Conservation (phyloP, 106 monocot genomes). For the Dioscorea alata region DNA sequence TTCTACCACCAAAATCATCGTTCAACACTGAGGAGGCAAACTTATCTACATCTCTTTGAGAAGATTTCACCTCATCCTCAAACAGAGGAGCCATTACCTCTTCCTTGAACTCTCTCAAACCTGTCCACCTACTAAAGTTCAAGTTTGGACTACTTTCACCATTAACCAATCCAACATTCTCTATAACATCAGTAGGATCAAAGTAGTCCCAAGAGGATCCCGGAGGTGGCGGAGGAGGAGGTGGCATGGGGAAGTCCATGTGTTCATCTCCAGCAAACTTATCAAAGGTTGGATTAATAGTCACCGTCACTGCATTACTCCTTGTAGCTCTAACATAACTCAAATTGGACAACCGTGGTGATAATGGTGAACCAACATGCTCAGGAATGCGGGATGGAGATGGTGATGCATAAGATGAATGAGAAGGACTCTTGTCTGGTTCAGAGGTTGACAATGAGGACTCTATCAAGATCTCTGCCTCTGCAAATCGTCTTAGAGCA, state of each 20-base stretch:
- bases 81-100: constrained; percentile 26
- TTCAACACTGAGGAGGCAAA: background rate
- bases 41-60: constrained; percentile 4
- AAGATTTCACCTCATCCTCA: constrained; percentile 24
- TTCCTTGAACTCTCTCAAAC: constrained; percentile 27
- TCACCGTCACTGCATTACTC: constrained; percentile 25
- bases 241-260: constrained; percentile 11
- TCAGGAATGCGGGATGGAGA: constrained; percentile 39
- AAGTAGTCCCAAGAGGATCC: constrained; percentile 79
- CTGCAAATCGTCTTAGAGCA: constrained; percentile 50
- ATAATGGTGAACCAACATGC: constrained; percentile 21
- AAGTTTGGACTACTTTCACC: background rate
- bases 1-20: background rate
- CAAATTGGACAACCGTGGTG: constrained; percentile 29
- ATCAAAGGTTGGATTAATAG: constrained; percentile 17
- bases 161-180: background rate
- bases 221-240: constrained; percentile 27
- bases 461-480: constrained; percentile 48
- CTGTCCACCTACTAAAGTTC: constrained; percentile 5
- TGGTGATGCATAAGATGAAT: constrained; percentile 67
- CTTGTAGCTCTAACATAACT: constrained; percentile 33
- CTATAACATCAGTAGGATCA: constrained; percentile 16
- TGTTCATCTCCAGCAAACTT: constrained; percentile 29
- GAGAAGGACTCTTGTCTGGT: constrained; percentile 53
- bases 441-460: constrained; percentile 48